Base-by-base conservation (phyloP, 2,329 filamentous ascomycete species). In the Chalaropsis thielavioides region DNA sequence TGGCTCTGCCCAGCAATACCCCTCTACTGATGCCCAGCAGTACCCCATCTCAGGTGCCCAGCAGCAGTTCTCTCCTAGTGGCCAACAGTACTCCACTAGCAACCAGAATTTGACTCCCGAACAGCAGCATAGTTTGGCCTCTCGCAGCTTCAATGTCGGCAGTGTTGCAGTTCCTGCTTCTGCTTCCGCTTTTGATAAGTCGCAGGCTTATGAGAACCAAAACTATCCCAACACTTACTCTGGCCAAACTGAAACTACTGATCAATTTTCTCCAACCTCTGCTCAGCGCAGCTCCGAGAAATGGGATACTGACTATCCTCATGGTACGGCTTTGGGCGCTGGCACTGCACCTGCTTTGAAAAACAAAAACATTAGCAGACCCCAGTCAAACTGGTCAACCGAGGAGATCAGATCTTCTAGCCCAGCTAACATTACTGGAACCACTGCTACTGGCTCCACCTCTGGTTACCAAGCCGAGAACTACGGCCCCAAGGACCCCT, bases 371-470 rank as follows among this genome's bases (percentile, higher is more conserved):
- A 60, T 61, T 31, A 43, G 60, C 22, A 43, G 66, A 13, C 43
- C 62, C 22, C 49, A 46, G 17, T 64, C 62, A 17, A 62, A 54
- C 41, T 67, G 66, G 66, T 67, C 66, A 7, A 67, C 66, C 24
- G 66, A 67, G 27, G 66, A 65, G 43, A 67, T 67, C 19, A 63
- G 66, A 7, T 31, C 62, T 22, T 46, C 56, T 22, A 62, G 60
- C 31, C 54, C 54, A 17, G 54, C 54, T 35, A 35, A 38, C 38
- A 35, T 56, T 27, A 19, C 22, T 7, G 43, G 15, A 60, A 41
- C 24, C 40, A 41, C 27, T 27, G 56, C 54, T 19, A 51, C 31
- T 35, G 19, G 51, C 24, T 62, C 61, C 5, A 49, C 35, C 7
- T 44, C 40, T 5, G 58, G 38, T 43, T 61, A 61, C n/a, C 5